Base-by-base conservation (phyloP, 257 asterid species). In the Paulownia fortunei region DNA sequence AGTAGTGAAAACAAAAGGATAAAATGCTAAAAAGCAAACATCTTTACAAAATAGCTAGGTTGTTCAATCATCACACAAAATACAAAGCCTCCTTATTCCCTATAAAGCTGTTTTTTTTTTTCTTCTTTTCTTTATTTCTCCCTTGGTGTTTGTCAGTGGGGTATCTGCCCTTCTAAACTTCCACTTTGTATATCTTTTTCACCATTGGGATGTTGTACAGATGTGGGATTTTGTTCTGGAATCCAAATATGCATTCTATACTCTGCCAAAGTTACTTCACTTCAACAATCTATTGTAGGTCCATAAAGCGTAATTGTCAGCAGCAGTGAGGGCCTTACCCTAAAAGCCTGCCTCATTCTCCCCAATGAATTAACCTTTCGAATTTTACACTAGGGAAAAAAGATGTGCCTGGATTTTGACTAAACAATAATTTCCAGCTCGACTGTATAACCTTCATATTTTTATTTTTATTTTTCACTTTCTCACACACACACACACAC, bases 211-310 rank as follows among this genome's bases (percentile, higher is more conserved):
- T 77, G 79, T 76, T 77, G 81, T 75, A 75, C 82, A 21, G 19
- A 66, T 78, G 80, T 88, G 79, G 82, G 85, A 81, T 84, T 68
- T 86, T 86, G 87, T 87, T 84, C 89, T 87, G 88, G 87, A 87
- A 87, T 72, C 88, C 87, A 84, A 86, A 86, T 79, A 76, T 81
- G 66, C 80, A 81, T 59, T 63, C 81, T 69, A 71, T 67, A 42
- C 84, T 87, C 92, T 89, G 92, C 76, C 82, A 82, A 89, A 78
- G 78, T 75, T 76, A 81, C 84, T 76, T 78, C 84, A 77, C 84
- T 88, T 71, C 77, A 67, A 74, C 76, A 79, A 78, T 82, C 69
- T 69, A 36, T 72, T 78, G 87, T 82, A 77, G 89, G 87, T 69
- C 87, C 89, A 80, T 80, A 64, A 64, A 79, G 56, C 60, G 79